phyloP scores from a whole-genome alignment of 257 asterid species.

The Nicotiana noctiflora region DNA sequence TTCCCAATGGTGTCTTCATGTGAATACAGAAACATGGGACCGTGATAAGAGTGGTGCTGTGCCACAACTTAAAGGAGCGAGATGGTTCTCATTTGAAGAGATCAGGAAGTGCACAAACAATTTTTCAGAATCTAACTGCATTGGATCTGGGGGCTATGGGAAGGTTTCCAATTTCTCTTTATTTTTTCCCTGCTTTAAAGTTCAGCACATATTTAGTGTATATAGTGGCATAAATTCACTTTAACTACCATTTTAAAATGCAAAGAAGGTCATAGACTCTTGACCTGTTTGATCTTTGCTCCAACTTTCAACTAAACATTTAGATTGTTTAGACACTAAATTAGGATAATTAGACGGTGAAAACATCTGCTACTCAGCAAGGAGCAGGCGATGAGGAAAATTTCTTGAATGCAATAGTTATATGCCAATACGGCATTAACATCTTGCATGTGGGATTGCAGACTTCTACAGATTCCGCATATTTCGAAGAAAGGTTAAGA shows the following conservation, averaged over 20 bases:
- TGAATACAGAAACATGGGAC: conserved; percentile 67
- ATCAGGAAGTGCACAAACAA: conserved; percentile 51
- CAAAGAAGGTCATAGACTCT: neutral
- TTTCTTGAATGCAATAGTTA: neutral
- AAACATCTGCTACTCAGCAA: neutral
- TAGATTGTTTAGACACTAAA: neutral
- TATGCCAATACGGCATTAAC: neutral
- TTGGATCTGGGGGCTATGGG: conserved; percentile 86
- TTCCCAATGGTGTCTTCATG: conserved; percentile 10
- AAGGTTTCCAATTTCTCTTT: conserved; percentile 37
- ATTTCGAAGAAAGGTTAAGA: neutral
- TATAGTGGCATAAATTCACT: neutral
- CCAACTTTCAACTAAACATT: neutral
- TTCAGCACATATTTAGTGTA: neutral
- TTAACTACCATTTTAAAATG: neutral
- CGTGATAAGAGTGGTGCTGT: conserved; percentile 57
- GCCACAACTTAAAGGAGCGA: conserved; percentile 84
- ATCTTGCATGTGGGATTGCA: neutral
- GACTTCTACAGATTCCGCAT: neutral
- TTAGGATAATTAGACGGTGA: neutral
- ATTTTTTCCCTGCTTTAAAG: neutral
- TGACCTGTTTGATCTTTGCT: neutral
- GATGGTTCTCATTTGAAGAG: conserved; percentile 75
- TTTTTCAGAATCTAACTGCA: conserved; percentile 69
- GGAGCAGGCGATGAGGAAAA: neutral